phyloP scores from a whole-genome alignment of 345 rosid species.

The Sisymbrium altissimum region DNA sequence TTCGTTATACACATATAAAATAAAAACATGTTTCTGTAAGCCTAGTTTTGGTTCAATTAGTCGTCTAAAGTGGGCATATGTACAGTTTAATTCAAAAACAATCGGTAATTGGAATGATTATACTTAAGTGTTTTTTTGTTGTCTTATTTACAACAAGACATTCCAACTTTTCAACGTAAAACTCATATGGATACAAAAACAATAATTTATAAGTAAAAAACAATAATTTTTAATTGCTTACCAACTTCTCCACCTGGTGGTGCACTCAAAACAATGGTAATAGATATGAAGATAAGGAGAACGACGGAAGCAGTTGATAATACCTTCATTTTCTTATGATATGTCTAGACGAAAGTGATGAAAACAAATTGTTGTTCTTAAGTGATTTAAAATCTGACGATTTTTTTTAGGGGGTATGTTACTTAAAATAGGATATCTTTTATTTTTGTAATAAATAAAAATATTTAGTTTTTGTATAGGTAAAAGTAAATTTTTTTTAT shows the following conservation, averaged over 20 bases:
- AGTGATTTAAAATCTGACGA: too few relatives aligned
- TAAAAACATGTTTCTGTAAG: neutral
- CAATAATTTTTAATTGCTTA: neutral
- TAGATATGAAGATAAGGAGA: neutral
- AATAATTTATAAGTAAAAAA: neutral
- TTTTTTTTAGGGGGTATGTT: too few relatives aligned
- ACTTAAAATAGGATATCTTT: too few relatives aligned
- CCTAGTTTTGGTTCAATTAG: neutral
- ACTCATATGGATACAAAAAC: neutral
- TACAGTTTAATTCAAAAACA: too few relatives aligned
- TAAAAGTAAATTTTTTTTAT: too few relatives aligned
- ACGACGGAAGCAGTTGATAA: neutral
- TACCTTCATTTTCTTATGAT: constrained; percentile 15
- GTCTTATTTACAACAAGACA: too few relatives aligned
- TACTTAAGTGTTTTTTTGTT: too few relatives aligned
- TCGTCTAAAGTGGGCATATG: neutral
- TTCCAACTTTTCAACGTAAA: neutral
- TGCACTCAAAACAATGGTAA: constrained; percentile 5
- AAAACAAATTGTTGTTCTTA: too few relatives aligned
- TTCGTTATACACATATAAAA: neutral
- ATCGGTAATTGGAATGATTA: too few relatives aligned
- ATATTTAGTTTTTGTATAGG: too few relatives aligned
- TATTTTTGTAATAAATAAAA: too few relatives aligned
- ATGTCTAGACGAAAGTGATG: neutral
- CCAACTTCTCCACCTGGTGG: constrained; percentile 25